Base-by-base conservation (phyloP, 352 stramenopile genomes). In the Pythium brachiatum region DNA sequence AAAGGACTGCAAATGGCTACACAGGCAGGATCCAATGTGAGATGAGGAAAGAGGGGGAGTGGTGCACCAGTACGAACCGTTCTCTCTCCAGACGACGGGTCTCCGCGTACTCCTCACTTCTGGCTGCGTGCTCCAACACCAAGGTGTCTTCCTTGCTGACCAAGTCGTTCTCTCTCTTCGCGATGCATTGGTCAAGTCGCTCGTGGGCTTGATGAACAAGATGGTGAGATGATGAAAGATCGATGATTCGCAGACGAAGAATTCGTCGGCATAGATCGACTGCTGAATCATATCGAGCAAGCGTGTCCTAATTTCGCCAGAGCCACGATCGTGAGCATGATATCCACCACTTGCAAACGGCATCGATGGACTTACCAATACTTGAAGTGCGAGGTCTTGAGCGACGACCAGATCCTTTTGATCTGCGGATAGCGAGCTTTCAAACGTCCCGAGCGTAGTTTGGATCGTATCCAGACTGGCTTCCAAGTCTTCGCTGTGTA, bases 341-440 rank as follows among this genome's bases (percentile, higher is more conserved):
- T 34, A 16, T 44, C 7, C 20, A n/a, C 13, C 3, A 11, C 18
- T 8, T 32, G 21, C 9, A 52, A 27, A 7, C 18, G 12, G 41
- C 7, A 53, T 11, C 2, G 7, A 18, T 8, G 23, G 32, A 60
- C 68, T 25, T 61, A 90, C 81, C 67, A 90, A 62, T 8, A 70
- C 70, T 39, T 67, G 47, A 4, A 90, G 59, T 27, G 81, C 50
- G 26, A 89, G 64, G 7, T 72, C 65, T 16, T 78, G 65, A 1
- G 63, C 76, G 3, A 57, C 41, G 8, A 86, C 11, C 7, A 89
- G 34, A 44, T 89, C 79, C 29, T 71, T 78, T 32, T 80, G 55
- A n/a, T 88, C 76, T 15, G 73, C 47, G 23, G 66, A 27, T 0
- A 88, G 20, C 0, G 63, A 46, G n/a, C 20, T 73, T 53, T 68